phyloP scores from a whole-genome alignment of 441 rosid species.

The Erodium texanum region DNA sequence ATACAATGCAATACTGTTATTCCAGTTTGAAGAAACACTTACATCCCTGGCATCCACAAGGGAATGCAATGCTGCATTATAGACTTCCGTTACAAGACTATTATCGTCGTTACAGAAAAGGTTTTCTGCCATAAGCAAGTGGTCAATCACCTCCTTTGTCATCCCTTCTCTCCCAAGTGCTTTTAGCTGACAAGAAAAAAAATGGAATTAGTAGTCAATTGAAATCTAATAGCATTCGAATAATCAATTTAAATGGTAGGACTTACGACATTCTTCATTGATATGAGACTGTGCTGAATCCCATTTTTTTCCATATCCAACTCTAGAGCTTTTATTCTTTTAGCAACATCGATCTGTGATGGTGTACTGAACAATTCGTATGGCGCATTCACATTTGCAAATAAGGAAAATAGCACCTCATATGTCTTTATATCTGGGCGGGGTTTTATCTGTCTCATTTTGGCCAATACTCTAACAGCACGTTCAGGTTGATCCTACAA shows the following conservation, averaged over 20 bases:
- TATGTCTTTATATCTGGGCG: slow-evolving; percentile 60
- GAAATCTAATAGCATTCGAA: neutral
- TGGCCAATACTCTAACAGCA: slow-evolving; percentile 53
- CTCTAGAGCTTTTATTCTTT: slow-evolving; percentile 67
- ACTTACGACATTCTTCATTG: slow-evolving; percentile 62
- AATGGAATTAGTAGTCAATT: slow-evolving; percentile 15
- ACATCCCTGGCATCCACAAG: slow-evolving; percentile 60
- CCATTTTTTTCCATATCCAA: slow-evolving; percentile 65
- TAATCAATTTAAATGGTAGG: slow-evolving; percentile 9
- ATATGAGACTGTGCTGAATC: slow-evolving; percentile 51
- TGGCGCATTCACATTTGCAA: slow-evolving; percentile 68
- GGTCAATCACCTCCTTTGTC: slow-evolving; percentile 47
- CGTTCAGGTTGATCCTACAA: slow-evolving; percentile 80
- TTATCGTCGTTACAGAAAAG: slow-evolving; percentile 26
- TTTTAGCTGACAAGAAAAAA: slow-evolving; percentile 43
- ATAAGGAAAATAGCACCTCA: slow-evolving; percentile 61
- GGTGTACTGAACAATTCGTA: slow-evolving; percentile 52
- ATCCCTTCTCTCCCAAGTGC: slow-evolving; percentile 79
- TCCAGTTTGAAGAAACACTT: slow-evolving; percentile 26
- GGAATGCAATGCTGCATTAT: slow-evolving; percentile 59
- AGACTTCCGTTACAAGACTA: slow-evolving; percentile 36
- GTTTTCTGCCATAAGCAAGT: slow-evolving; percentile 45
- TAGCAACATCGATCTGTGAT: slow-evolving; percentile 48
- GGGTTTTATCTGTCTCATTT: slow-evolving; percentile 54
- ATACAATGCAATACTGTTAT: slow-evolving; percentile 9